A percentile compares a stretch with the other conserved stretches of the same genome.
Evolutionary conservation across 139 green algal genomes (phyloP).

Genomic region (Nannochloris sp.): DNA sequence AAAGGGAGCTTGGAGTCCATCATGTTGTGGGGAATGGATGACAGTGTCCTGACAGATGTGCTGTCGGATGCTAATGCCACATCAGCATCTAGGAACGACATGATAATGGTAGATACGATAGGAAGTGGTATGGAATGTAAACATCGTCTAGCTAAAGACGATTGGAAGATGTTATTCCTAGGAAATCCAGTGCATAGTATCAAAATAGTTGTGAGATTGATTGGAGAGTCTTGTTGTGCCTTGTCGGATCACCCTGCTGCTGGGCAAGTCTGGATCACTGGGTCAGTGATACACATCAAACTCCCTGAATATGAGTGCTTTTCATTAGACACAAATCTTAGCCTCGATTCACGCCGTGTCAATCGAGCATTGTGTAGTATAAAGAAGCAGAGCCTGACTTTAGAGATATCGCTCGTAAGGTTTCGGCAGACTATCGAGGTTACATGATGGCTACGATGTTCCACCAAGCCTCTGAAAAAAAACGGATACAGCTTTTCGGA

Average conservation of each 20-base stretch:
- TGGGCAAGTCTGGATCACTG: neutral
- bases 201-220: neutral
- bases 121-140: neutral
- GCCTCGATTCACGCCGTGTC: neutral
- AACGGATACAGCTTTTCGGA: no score
- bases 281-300: neutral
- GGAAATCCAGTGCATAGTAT: neutral
- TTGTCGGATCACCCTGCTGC: neutral
- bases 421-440: neutral
- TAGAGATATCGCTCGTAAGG: neutral
- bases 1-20: neutral
- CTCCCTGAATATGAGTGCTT: neutral
- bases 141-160: neutral
- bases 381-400: neutral
- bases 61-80: neutral
- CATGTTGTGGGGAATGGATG: no score
- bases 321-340: neutral
- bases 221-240: neutral
- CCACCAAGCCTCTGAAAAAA: no score
- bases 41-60: neutral
- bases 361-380: neutral
- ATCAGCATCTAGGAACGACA: no score
- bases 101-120: no score
- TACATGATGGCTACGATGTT: neutral
- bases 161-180: neutral